Percentiles rank a stretch among this genome's conserved stretches.
These are phyloP conservation scores for Globisporangium abappressorium DNA, from an alignment of 352 stramenopile genomes.

Conservation along the genomic window DNA sequence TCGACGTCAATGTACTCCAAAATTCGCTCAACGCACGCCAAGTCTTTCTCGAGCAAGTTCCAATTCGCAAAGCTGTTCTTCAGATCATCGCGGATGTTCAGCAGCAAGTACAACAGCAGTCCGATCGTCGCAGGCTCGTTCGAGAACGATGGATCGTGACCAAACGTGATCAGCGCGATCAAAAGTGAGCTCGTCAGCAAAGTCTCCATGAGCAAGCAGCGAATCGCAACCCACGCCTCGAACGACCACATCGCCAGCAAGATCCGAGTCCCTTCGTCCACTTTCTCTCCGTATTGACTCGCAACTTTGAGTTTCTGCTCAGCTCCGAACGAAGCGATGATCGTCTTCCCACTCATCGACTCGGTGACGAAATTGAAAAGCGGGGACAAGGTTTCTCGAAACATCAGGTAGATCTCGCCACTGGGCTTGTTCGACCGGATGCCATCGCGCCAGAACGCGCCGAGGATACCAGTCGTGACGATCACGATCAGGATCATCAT, in stretches of 20 bases:
- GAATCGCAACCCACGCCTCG: constrained; percentile 30
- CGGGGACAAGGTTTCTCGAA: constrained; percentile 33
- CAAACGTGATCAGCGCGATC: constrained; percentile 31
- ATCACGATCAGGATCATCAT: constrained; percentile 25
- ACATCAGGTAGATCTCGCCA: constrained; percentile 34
- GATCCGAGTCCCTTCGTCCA: constrained; percentile 34
- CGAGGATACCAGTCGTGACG: constrained; percentile 24
- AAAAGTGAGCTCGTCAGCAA: constrained; percentile 34
- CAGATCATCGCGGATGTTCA: constrained; percentile 30
- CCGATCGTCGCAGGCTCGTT: constrained; percentile 25
- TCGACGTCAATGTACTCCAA: constrained; percentile 31
- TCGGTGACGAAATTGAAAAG: constrained; percentile 44
- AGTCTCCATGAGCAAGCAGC: constrained; percentile 32
- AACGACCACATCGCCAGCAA: constrained; percentile 35
- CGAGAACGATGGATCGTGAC: constrained; percentile 17
- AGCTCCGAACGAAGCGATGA: constrained; percentile 35
- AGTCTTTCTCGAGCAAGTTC: constrained; percentile 35
- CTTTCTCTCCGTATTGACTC: constrained; percentile 28
- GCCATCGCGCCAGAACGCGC: constrained; percentile 24
- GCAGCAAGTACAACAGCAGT: constrained; percentile 42
- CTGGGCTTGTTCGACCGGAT: constrained; percentile 30
- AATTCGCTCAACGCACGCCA: constrained; percentile 34
- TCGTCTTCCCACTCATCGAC: constrained; percentile 30
- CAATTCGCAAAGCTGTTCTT: constrained; percentile 25
- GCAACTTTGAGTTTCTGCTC: constrained; percentile 30